Conservation (phyloP, 345 rosid species). For the Camelina sativa region DNA sequence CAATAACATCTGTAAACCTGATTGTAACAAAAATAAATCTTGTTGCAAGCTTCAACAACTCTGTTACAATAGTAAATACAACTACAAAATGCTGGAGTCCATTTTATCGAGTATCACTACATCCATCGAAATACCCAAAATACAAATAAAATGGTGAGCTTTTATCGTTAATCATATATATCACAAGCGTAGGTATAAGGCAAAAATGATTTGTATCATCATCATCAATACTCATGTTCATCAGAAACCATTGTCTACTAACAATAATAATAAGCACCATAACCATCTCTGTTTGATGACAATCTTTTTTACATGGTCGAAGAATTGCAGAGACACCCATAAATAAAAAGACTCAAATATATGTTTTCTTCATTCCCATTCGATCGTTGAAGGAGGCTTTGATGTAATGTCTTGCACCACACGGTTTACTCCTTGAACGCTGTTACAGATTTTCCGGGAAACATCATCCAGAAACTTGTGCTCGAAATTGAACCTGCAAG, state of each 20-base stretch:
- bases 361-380: constrained; percentile 71
- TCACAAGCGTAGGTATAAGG: neutral
- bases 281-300: constrained; percentile 26
- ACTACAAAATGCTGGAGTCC: too few species aligned
- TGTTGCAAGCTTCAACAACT: too few species aligned
- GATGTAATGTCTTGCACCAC: constrained; percentile 97
- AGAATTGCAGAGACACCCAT: constrained; percentile 30
- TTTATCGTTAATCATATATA: too few species aligned
- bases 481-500: constrained; percentile 90
- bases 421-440: constrained; percentile 93
- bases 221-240: neutral
- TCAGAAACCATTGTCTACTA: constrained; percentile 8
- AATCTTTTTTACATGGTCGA: constrained; percentile 38
- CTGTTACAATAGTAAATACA: too few species aligned
- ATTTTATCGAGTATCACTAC: too few species aligned
- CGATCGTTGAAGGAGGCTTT: constrained; percentile 98
- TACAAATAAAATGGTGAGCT: too few species aligned
- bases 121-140: too few species aligned
- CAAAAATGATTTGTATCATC: neutral
- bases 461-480: constrained; percentile 91
- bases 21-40: too few species aligned
- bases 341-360: constrained; percentile 12
- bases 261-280: constrained; percentile 15
- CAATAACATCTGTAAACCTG: too few species aligned
- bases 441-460: constrained; percentile 85